Base-by-base conservation (phyloP, 257 asterid species). In the Solanum dulcamara region DNA sequence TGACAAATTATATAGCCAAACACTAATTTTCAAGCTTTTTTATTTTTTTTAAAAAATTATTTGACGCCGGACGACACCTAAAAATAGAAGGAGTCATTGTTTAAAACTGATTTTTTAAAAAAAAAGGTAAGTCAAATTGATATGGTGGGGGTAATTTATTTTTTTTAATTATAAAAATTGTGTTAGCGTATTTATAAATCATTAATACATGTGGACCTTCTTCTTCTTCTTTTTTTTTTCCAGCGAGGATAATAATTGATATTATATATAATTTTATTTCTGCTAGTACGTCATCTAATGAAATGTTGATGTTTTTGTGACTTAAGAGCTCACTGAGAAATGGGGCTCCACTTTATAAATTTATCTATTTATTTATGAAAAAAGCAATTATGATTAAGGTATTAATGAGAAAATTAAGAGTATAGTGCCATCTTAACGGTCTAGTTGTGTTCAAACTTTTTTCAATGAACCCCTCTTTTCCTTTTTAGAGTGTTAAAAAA, bases 241-340 rank as follows among this genome's bases (percentile, higher is more conserved):
- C 30, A 57, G 30, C 30, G 28, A 57, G 66, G 30, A 57, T 57
- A 60, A 53, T 53, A 53, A 53, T 53, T 53, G 13, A 57, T 3
- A 57, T 24, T 55, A 55, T 20, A 51, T 50, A 40, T 74, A 74
- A 74, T 40, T 75, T 75, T 26, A 6, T 46, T 26, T 75, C 2
- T 15, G 0, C 7, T 17, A 3, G 40, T 75, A 26, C 82, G 82
- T 75, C 82, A 75, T 75, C 9, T 46, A 33, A 26, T 15, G 81
- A 14, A 75, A 24, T 44, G 26, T 75, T 75, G 60, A 77, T 77
- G 82, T 77, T 46, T 77, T 28, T 77, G 33, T 71, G 84, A 84
- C n/a, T 60, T 80, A 74, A 84, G 82, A 77, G 40, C 33, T 28
- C 86, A 68, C 88, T 80, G 15, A 79, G 51, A 68, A 71, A 57